A percentile compares a stretch with the other conserved stretches of the same genome.
Evolutionary conservation across 495 filamentous ascomycete species (phyloP).

Genomic region (Bathelium albidoporum): DNA sequence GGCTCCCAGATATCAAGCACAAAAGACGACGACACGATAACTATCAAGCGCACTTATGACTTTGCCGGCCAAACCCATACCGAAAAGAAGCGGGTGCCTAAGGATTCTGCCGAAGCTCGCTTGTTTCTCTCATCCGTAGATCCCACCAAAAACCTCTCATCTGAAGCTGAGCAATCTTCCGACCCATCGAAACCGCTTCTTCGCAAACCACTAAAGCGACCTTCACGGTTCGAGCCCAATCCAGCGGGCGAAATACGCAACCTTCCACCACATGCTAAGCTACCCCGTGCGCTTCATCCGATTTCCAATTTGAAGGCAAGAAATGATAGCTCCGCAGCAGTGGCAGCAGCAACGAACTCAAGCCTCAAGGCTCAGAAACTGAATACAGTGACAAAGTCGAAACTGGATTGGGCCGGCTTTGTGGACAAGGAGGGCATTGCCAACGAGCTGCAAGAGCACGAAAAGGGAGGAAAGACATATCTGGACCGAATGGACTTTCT

Average conservation of each 20-base stretch:
- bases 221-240: constrained; percentile 74
- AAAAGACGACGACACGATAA: constrained; percentile 49
- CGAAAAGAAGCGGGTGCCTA: constrained; percentile 69
- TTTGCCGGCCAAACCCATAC: constrained; percentile 78
- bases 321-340: constrained; percentile 32
- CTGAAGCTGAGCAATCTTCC: constrained; percentile 5
- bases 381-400: constrained; percentile 91
- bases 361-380: constrained; percentile 63
- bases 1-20: not conserved
- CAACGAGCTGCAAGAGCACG: constrained; percentile 77
- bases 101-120: constrained; percentile 70
- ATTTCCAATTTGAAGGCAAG: constrained; percentile 10
- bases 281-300: constrained; percentile 35
- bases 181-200: constrained; percentile 28
- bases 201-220: constrained; percentile 58
- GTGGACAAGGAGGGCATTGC: constrained; percentile 87
- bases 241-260: constrained; percentile 33
- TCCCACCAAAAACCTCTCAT: not conserved
- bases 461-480: constrained; percentile 75
- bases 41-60: constrained; percentile 78
- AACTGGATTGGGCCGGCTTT: constrained; percentile 88
- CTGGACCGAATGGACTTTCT: constrained; percentile 81
- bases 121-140: constrained; percentile 49
- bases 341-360: constrained; percentile 25
- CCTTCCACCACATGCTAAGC: constrained; percentile 26